These are phyloP conservation scores for Anisogramma anomala DNA, from an alignment of 2,329 filamentous ascomycete species.

Conservation along the genomic window DNA sequence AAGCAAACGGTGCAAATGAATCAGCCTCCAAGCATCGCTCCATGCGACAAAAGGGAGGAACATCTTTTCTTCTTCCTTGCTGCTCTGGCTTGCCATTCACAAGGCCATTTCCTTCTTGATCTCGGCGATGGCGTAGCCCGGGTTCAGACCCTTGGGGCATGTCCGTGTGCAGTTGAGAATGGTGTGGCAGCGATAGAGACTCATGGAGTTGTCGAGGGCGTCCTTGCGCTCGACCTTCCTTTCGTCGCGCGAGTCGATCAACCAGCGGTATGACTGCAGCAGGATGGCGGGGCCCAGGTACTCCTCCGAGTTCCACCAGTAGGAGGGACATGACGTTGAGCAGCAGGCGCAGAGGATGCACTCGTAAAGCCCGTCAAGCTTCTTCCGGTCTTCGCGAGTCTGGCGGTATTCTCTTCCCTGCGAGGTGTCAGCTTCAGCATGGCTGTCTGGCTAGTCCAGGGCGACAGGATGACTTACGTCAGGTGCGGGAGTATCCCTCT, in stretches of 20 bases:
- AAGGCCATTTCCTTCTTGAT: slow-evolving; percentile 95
- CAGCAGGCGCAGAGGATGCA: slow-evolving; percentile 99
- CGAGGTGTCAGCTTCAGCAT: slow-evolving; percentile 9
- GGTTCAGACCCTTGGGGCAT: slow-evolving; percentile 97
- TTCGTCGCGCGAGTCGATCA: slow-evolving; percentile 90
- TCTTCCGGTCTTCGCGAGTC: slow-evolving; percentile 81
- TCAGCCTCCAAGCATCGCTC: slow-evolving; percentile 5
- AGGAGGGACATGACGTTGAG: slow-evolving; percentile 97
- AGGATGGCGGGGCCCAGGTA: slow-evolving; percentile 96
- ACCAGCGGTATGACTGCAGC: slow-evolving; percentile 95
- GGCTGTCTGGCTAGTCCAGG: background rate
- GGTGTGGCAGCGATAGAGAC: slow-evolving; percentile 95
- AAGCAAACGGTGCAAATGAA: slow-evolving; percentile 11
- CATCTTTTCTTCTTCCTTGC: background rate
- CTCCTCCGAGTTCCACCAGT: slow-evolving; percentile 99
- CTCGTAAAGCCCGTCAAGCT: slow-evolving; percentile 96
- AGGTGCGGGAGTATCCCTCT: slow-evolving; percentile 71
- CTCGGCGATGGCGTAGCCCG: slow-evolving; percentile 86
- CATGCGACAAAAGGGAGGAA: slow-evolving; percentile 7
- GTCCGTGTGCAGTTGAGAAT: slow-evolving; percentile 98
- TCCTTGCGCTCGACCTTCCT: slow-evolving; percentile 76
- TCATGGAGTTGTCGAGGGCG: slow-evolving; percentile 96
- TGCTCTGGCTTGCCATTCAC: slow-evolving; percentile 17
- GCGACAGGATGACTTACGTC: slow-evolving; percentile 44
- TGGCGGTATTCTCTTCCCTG: slow-evolving; percentile 90